Conservation (phyloP, 192 early-diverging fungal genomes). For the Cetraspora pellucida region DNA sequence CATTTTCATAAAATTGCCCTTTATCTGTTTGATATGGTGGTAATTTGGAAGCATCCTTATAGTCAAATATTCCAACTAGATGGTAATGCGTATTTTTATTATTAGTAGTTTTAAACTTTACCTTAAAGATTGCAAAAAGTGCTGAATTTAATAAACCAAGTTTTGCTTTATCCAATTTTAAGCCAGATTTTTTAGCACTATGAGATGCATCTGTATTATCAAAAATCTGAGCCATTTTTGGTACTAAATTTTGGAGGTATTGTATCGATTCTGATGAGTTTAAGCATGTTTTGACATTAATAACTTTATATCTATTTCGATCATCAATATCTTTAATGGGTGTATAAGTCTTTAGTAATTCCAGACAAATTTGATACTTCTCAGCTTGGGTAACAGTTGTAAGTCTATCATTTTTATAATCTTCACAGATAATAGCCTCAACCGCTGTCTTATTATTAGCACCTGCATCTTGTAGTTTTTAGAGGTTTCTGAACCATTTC, state of each 20-base stretch:
- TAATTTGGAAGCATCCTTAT: not conserved
- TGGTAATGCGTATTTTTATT: conserved; percentile 7
- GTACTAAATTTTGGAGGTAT: no score
- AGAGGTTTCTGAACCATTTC: no score
- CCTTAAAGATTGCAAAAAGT: not conserved
- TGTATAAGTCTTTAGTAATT: no score
- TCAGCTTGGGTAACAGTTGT: no score
- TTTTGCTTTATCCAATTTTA: not conserved
- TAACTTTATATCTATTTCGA: not conserved
- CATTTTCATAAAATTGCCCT: not conserved
- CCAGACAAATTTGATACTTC: no score
- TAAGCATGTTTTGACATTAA: not conserved
- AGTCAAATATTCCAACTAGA: not conserved
- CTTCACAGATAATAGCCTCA: no score
- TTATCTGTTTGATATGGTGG: not conserved
- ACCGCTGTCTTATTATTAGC: no score
- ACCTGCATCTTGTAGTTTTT: no score
- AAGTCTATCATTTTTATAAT: no score
- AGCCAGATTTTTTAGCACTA: no score
- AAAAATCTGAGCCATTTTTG: no score
- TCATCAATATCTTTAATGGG: not conserved
- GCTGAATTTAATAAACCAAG: conserved; percentile 23
- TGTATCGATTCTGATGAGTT: not conserved
- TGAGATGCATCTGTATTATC: no score
- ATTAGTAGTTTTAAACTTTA: conserved; percentile 28